phyloP scores from a whole-genome alignment of 441 rosid species.

The Adansonia madagascariensis region DNA sequence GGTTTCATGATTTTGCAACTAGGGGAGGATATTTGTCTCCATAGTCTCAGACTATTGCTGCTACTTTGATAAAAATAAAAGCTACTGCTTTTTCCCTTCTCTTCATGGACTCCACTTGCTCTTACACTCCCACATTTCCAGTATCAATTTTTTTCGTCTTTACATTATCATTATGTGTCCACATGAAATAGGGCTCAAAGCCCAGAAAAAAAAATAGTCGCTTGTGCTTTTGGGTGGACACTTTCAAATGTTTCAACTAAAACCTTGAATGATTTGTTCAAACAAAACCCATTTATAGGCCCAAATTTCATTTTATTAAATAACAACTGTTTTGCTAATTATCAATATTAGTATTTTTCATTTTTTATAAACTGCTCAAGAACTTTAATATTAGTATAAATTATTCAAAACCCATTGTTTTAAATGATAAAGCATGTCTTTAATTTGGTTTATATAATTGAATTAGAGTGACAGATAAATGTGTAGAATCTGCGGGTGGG shows the following conservation, averaged over 20 bases:
- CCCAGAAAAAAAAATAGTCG: neutral
- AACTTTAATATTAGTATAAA: too few relatives aligned
- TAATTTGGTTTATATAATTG: neutral
- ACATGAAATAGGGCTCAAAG: neutral
- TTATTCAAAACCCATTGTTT: neutral
- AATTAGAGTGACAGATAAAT: neutral
- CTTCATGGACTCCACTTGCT: neutral
- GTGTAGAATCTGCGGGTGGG: slow-evolving; percentile 58
- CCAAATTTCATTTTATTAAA: neutral
- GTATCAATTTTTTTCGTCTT: neutral
- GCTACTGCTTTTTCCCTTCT: neutral
- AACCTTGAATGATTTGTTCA: neutral
- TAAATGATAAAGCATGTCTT: neutral
- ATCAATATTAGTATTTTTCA: too few relatives aligned
- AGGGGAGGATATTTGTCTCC: neutral
- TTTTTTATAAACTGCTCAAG: too few relatives aligned
- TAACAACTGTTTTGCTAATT: too few relatives aligned
- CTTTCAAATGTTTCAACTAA: neutral
- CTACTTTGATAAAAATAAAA: neutral
- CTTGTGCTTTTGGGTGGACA: neutral
- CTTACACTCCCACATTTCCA: neutral
- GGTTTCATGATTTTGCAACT: neutral
- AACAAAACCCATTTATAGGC: neutral
- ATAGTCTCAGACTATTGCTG: neutral
- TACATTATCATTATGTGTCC: too few relatives aligned